Evolutionary conservation across 2,329 filamentous ascomycete species (phyloP).

Genomic region (Penicillium brasilianum): DNA sequence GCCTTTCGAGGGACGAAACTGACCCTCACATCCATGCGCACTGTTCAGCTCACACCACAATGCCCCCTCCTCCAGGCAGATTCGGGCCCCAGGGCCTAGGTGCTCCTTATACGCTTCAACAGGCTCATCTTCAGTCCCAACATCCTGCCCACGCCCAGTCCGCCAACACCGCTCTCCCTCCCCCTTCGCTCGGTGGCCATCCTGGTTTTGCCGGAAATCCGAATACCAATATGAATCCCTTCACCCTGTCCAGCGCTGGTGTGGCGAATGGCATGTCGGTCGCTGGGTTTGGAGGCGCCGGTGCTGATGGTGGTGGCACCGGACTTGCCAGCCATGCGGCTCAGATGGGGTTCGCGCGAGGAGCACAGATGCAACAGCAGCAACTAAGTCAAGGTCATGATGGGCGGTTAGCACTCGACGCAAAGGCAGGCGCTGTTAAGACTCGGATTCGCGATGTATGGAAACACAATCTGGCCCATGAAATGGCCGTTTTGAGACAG

Average conservation of each 20-base stretch:
- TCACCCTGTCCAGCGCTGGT: conserved; percentile 57
- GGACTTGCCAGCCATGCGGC: conserved; percentile 86
- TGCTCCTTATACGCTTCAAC: conserved; percentile 62
- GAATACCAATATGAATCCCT: conserved; percentile 71
- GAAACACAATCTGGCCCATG: conserved; percentile 87
- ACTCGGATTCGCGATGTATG: conserved; percentile 94
- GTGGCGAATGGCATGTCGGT: conserved; percentile 62
- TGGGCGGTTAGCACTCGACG: conserved; percentile 58
- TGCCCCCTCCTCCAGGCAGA: conserved; percentile 64
- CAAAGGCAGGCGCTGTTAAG: conserved; percentile 65
- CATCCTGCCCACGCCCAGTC: conserved; percentile 49
- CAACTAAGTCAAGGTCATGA: conserved; percentile 56
- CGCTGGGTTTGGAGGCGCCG: conserved; percentile 61
- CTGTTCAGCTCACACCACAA: conserved; percentile 37
- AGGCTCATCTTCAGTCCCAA: conserved; percentile 51
- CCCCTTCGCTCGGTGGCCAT: conserved; percentile 67
- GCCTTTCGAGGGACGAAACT: conserved; percentile 38
- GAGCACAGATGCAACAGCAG: conserved; percentile 67
- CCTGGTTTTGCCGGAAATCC: conserved; percentile 70
- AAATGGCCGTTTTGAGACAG: conserved; percentile 82
- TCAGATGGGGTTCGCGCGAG: conserved; percentile 83
- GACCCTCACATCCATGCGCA: conserved; percentile 25
- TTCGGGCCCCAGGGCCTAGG: conserved; percentile 64
- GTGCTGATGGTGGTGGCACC: conserved; percentile 62
- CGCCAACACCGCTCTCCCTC: conserved; percentile 55